Conservation (phyloP, 805 yeast genomes). For the Wickerhamomyces hampshirensis region DNA sequence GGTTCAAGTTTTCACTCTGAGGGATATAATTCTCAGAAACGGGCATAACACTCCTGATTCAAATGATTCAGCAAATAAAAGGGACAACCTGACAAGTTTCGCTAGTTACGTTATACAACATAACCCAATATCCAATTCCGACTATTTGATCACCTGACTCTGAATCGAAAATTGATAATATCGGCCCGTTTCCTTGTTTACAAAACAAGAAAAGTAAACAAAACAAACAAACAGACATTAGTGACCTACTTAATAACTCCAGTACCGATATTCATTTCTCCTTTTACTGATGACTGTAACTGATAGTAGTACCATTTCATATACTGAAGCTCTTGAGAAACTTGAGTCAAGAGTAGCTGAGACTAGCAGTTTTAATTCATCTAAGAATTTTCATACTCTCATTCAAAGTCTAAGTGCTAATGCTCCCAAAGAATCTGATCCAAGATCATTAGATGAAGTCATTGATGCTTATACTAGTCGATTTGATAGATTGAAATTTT, state of each 20-base stretch:
- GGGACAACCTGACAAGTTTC: too few species aligned
- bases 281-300: too few species aligned
- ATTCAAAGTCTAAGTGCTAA: not conserved
- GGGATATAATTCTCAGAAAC: slow-evolving; percentile 18
- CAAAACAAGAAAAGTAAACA: not conserved
- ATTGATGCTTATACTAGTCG: slow-evolving; percentile 28
- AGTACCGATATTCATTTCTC: not conserved
- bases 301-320: too few species aligned
- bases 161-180: too few species aligned
- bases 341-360: not conserved
- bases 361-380: not conserved
- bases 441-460: slow-evolving; percentile 31
- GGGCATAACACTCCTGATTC: slow-evolving; percentile 3
- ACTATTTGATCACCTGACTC: too few species aligned
- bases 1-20: slow-evolving; percentile 21
- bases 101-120: not conserved
- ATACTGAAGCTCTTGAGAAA: not conserved
- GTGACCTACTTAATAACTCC: not conserved
- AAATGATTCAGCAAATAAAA: too few species aligned
- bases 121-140: not conserved
- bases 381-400: not conserved
- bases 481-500: slow-evolving; percentile 53
- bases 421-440: slow-evolving; percentile 19
- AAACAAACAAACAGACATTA: not conserved
- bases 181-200: too few species aligned